A percentile compares a stretch with the other conserved stretches of the same genome.
These are phyloP conservation scores for Pythium guiyangense DNA, from an alignment of 352 stramenopile genomes.

Conservation along the genomic window DNA sequence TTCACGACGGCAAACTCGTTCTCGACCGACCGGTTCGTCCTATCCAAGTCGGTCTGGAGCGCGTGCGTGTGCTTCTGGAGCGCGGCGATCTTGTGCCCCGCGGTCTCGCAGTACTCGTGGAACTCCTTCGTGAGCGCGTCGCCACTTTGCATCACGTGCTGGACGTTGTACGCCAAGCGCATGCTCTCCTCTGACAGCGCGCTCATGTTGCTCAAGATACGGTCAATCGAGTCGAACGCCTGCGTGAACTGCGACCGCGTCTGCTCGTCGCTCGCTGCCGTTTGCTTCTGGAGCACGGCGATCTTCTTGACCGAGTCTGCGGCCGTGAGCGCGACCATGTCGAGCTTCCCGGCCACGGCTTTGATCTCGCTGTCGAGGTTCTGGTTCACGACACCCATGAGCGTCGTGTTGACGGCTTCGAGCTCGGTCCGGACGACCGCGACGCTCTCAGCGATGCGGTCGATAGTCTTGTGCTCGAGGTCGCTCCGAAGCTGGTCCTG, in stretches of 20 bases:
- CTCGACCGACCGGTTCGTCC: conserved; percentile 41
- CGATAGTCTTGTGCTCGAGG: conserved; percentile 41
- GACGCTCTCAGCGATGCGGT: conserved; percentile 56
- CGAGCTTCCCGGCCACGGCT: conserved; percentile 36
- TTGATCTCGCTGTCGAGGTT: conserved; percentile 66
- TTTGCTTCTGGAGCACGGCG: conserved; percentile 53
- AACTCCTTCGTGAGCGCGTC: conserved; percentile 45
- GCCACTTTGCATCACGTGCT: conserved; percentile 43
- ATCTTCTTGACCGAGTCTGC: conserved; percentile 59
- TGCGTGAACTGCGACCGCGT: conserved; percentile 58
- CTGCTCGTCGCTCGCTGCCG: conserved; percentile 41
- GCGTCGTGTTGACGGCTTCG: conserved; percentile 33
- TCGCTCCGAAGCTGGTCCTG: conserved; percentile 44
- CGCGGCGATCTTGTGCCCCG: conserved; percentile 27
- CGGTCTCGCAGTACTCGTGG: conserved; percentile 35
- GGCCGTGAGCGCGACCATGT: conserved; percentile 46
- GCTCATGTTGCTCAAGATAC: conserved; percentile 58
- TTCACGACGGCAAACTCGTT: conserved; percentile 63
- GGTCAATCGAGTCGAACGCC: conserved; percentile 62
- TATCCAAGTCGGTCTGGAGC: conserved; percentile 44
- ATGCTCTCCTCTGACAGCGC: conserved; percentile 71
- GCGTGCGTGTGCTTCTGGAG: conserved; percentile 38
- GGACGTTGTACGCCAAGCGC: conserved; percentile 57
- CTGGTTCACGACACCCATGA: conserved; percentile 51
- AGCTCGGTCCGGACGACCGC: conserved; percentile 44